Percentiles rank a stretch among this genome's conserved stretches.
Evolutionary conservation across 805 yeast genomes (phyloP).

Genomic region (Osmozyma mogii): DNA sequence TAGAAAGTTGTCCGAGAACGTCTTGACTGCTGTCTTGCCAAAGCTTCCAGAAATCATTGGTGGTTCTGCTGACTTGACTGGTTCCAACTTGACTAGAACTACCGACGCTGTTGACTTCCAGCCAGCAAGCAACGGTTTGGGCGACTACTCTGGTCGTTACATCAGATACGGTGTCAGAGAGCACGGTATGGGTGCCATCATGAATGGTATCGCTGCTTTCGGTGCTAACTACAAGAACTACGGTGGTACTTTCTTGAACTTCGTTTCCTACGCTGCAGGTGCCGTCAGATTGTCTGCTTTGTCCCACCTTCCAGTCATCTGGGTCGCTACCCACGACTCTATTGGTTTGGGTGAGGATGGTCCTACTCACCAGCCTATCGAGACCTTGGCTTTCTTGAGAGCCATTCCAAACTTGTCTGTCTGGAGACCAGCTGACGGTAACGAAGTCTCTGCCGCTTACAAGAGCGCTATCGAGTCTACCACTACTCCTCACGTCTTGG

Average conservation of each 20-base stretch:
- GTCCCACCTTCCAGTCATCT: constrained; percentile 73
- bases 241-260: constrained; percentile 98
- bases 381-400: constrained; percentile 80
- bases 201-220: constrained; percentile 94
- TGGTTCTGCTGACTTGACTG: constrained; percentile 98
- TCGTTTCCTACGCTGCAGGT: constrained; percentile 77
- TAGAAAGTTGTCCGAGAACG: constrained; percentile 86
- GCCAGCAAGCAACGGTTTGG: constrained; percentile 71
- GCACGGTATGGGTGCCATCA: constrained; percentile 98
- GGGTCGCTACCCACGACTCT: constrained; percentile 89
- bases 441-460: constrained; percentile 82
- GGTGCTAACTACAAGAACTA: constrained; percentile 80
- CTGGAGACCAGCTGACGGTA: constrained; percentile 94
- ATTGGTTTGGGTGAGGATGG: constrained; percentile 92
- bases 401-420: constrained; percentile 76
- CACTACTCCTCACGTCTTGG: constrained; percentile 65
- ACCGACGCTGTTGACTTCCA: constrained; percentile 84
- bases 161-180: constrained; percentile 98
- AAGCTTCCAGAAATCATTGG: constrained; percentile 84
- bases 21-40: constrained; percentile 52
- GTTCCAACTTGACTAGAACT: constrained; percentile 92
- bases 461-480: constrained; percentile 52
- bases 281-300: constrained; percentile 80
- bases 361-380: constrained; percentile 91
- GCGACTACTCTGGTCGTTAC: constrained; percentile 87